Base-by-base conservation (phyloP, 768 basidiomycete species). In the Tulasnella sp. region DNA sequence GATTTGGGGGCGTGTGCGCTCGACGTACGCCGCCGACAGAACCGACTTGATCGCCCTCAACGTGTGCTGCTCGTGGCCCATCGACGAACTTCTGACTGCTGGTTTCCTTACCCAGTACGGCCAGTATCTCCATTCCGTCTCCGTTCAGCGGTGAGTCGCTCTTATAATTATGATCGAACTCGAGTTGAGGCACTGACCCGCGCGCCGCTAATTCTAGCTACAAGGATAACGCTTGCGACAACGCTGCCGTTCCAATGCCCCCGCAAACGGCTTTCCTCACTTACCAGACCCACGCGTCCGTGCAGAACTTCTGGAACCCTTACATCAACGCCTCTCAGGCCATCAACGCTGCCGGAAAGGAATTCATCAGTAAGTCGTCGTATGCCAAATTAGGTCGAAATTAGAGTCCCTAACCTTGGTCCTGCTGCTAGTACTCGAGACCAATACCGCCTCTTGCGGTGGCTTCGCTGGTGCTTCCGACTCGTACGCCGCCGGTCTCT, bases 61-160 rank as follows among this genome's bases (percentile, higher is more conserved):
- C 36, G 81, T 85, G n/a, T 86, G 85, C 80, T 86, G 85, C 81
- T 81, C 85, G 83, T 85, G 79, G 83, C 84, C 76, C 62, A 71
- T 85, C 73, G 82, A 81, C 10, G 84, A 85, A 74, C 81, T 86
- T 16, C 62, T 86, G 52, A 80, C 81, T 38, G 82, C 84, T 27
- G 83, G 84, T 9, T 85, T 84, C 81, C 80, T 86, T 38, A 80
- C 76, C 3, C 73, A 80, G 19, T 85, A 85, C 73, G 76, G 82
- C 40, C 78, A 81, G 76, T 78, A 81, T 36, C 80, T 68, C 6
- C 24, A 36, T 31, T 38, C 24, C 31, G 74, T 80, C 56, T 14
- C 56, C 16, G 75, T 74, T n/a, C 79, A 76, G 27, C 56, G 56
- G 71, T 77, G n/a, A 24, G 80, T 76, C 9, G 27, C 19, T 42